These are phyloP conservation scores for Luvunga scandens DNA, from an alignment of 345 rosid species.

Conservation along the genomic window DNA sequence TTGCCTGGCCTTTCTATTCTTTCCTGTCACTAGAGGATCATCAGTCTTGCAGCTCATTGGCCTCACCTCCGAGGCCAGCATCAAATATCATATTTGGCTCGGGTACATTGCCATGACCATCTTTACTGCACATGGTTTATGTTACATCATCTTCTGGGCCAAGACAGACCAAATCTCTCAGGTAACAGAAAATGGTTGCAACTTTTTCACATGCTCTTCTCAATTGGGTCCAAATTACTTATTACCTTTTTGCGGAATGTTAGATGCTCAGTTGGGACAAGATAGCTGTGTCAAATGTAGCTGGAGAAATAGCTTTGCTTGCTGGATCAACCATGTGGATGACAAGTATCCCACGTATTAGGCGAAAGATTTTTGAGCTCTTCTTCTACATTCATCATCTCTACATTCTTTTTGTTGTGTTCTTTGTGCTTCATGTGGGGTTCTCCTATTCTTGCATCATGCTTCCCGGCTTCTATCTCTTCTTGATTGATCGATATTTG, in stretches of 20 bases:
- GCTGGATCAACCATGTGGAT: slow-evolving; percentile 54
- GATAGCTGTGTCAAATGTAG: slow-evolving; percentile 38
- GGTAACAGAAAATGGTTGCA: slow-evolving; percentile 16
- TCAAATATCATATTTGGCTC: slow-evolving; percentile 54
- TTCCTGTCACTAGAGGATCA: slow-evolving; percentile 47
- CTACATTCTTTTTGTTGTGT: slow-evolving; percentile 47
- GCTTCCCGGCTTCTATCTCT: slow-evolving; percentile 64
- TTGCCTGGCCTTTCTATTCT: slow-evolving; percentile 40
- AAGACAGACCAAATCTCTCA: slow-evolving; percentile 25
- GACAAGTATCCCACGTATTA: slow-evolving; percentile 33
- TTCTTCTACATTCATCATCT: slow-evolving; percentile 62
- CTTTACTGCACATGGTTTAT: slow-evolving; percentile 44
- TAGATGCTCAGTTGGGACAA: slow-evolving; percentile 49
- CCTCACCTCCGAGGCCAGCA: slow-evolving; percentile 36
- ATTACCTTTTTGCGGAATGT: background rate
- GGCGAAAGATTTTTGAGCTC: slow-evolving; percentile 54
- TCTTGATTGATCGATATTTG: slow-evolving; percentile 49
- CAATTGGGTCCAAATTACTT: background rate
- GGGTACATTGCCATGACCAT: slow-evolving; percentile 36
- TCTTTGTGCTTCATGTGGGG: slow-evolving; percentile 53
- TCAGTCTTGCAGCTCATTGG: slow-evolving; percentile 41
- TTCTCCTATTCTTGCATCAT: slow-evolving; percentile 38
- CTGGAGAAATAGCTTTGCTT: slow-evolving; percentile 47
- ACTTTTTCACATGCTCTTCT: background rate
- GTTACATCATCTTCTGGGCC: slow-evolving; percentile 33